Evolutionary conservation across 2,329 filamentous ascomycete genomes (phyloP), one percentile per base, ranked within the genome.

Genomic region (Chaetomium globosum): DNA sequence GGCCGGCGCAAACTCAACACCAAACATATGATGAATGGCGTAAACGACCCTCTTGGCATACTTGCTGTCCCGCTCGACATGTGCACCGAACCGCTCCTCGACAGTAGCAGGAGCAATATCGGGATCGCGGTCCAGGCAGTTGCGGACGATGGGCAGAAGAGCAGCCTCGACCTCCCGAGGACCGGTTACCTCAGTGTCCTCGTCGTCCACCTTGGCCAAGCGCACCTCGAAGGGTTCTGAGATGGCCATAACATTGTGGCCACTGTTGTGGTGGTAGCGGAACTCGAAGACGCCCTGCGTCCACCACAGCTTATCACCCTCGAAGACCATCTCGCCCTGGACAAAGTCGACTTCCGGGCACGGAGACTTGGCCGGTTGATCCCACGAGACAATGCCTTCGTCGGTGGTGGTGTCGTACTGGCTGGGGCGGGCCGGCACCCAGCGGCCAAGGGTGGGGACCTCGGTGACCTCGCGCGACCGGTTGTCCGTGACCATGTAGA

Each of bases 401-500:
- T 97, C 92, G 4, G 87, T 87, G 21, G 85, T 82, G 16, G 88
- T 87, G 74, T 96, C 92, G 74, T 92, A 97, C 63, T 86, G 83
- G 23, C 90, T 90, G 3, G 85, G 82, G 67, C 89, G 92, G 0
- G 91, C 93, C 0, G 93, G 90, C 39, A 92, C 83, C 95, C 95
- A 99, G 64, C 95, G 88, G 46, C 94, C 93, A 63, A 94, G 87
- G 1, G 92, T 96, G 4, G 92, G 87, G 10, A 97, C 87, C 60
- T 91, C 88, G 2, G 95, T 97, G 16, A 89, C 81, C 48, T 97
- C 91, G 49, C 94, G 87, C 8, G 91, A 95, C 7, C 88, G 86
- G 74, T 97, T 99, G 77, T 98, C 94, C 3, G 92, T 93, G 2
- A 99, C 92, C 86, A 93, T 93, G 80, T 98, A 99, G 6, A 99